Percentiles rank a stretch among this genome's conserved stretches.
phyloP scores from a whole-genome alignment of 371 early-diverging fungal species.

The Mucor mucedo region DNA sequence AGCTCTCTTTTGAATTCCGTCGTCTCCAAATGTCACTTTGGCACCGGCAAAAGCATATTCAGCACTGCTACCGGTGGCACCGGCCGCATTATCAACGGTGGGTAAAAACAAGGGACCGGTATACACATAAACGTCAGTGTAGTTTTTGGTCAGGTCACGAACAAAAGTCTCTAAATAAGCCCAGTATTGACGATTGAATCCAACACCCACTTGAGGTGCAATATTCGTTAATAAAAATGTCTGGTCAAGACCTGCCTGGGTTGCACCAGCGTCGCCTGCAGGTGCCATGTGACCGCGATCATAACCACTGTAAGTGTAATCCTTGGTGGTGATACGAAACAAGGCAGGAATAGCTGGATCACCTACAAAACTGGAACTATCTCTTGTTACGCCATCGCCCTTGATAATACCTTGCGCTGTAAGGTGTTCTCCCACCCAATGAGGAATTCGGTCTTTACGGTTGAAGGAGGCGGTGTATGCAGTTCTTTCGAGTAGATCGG shows the following conservation, averaged over 20 bases:
- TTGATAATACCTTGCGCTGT: slow-evolving; percentile 63
- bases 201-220: slow-evolving; percentile 79
- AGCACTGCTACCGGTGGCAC: too few relatives aligned
- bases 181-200: slow-evolving; percentile 86
- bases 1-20: not conserved
- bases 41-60: slow-evolving; percentile 7
- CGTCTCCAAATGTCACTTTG: slow-evolving; percentile 2
- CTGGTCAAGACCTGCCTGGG: slow-evolving; percentile 71
- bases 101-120: slow-evolving; percentile 84
- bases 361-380: slow-evolving; percentile 66
- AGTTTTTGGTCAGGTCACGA: slow-evolving; percentile 64
- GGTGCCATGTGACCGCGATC: slow-evolving; percentile 87
- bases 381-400: slow-evolving; percentile 58
- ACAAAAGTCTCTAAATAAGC: slow-evolving; percentile 76
- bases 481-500: slow-evolving; percentile 53
- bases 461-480: slow-evolving; percentile 67
- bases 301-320: slow-evolving; percentile 75
- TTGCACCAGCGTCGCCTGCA: slow-evolving; percentile 72
- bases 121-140: slow-evolving; percentile 74
- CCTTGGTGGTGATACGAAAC: slow-evolving; percentile 67
- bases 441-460: slow-evolving; percentile 76
- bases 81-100: slow-evolving; percentile 36
- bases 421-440: slow-evolving; percentile 84
- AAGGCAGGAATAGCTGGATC: slow-evolving; percentile 61
- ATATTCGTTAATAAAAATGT: slow-evolving; percentile 81